Evolutionary conservation across 176 grass and related monocot species (phyloP).

Genomic region (Ampelocalamus luodianensis): DNA sequence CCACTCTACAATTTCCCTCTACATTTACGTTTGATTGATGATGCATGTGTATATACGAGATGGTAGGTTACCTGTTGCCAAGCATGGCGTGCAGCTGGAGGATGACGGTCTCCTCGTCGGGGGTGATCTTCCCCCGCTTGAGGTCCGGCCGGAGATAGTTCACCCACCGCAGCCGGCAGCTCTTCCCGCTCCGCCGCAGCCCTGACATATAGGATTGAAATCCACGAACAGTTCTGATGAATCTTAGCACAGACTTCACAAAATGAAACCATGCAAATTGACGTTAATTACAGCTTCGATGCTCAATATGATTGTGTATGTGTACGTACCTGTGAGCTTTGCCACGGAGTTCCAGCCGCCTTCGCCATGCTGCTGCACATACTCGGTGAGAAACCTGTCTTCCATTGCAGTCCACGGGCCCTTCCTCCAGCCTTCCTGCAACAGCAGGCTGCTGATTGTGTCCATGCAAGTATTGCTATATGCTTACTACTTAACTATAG

Average conservation of each 20-base stretch:
- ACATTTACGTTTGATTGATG: constrained; percentile 3
- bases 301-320: background rate
- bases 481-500: background rate
- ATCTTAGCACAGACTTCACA: background rate
- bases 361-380: constrained; percentile 91
- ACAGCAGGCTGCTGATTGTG: constrained; percentile 47
- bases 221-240: background rate
- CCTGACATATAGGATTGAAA: constrained; percentile 28
- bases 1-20: background rate
- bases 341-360: constrained; percentile 97
- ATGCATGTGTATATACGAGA: background rate
- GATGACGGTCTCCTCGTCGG: constrained; percentile 86
- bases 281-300: background rate
- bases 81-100: constrained; percentile 88
- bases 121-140: constrained; percentile 94
- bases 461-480: constrained; percentile 17
- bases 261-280: background rate
- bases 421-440: constrained; percentile 72
- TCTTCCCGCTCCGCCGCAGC: constrained; percentile 84
- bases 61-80: constrained; percentile 68
- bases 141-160: constrained; percentile 95
- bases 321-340: constrained; percentile 64
- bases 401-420: constrained; percentile 89
- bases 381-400: constrained; percentile 76
- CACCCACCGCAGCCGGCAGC: constrained; percentile 91